Evolutionary conservation across 2,329 filamentous ascomycete genomes (phyloP), one percentile per base, ranked within the genome.

Genomic region (Botrytis pseudocinerea): DNA sequence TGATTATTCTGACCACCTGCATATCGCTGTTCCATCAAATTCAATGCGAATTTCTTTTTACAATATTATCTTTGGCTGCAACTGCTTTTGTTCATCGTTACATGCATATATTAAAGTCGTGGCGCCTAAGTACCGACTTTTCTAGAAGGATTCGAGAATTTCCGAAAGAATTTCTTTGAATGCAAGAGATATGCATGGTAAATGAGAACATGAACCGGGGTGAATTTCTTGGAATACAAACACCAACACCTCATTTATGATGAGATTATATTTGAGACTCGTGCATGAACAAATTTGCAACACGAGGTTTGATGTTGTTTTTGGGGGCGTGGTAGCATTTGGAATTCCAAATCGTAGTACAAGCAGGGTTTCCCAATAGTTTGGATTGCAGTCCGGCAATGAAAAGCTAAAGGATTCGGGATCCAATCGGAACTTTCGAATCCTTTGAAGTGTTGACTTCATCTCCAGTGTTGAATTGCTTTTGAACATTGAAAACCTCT

Each of bases 111-210:
- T 18, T 5, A 68, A 42, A 54, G 35, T 54, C 48, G 64, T 68
- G 46, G 28, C 42, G 46, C 38, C 59, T 46, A 25, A 48, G n/a
- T 69, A 69, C 70, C 63, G 51, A 57, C 32, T 46, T 72, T 57
- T 72, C 70, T 72, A 60, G 70, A 72, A 72, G 70, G 62, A 69
- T 61, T 68, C 63, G 62, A 72, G 70, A 72, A 72, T 57, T 42
- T 62, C 42, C 40, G 62, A 68, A 68, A 68, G 35, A 68, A 57
- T 25, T 18, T 57, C 63, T 32, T 68, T 40, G 54, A 20, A 51
- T 69, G 65, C 65, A 69, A 48, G 48, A 42, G 48, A 32, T 57
- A 57, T 44, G 40, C 51, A 60, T 25, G 32, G 62, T 32, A 66
- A 60, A 72, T 60, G 65, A 69, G 35, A n/a, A 14, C 46, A 38